A percentile compares a stretch with the other conserved stretches of the same genome.
phyloP scores from a whole-genome alignment of 495 filamentous ascomycete species.

The Tuber brumale region DNA sequence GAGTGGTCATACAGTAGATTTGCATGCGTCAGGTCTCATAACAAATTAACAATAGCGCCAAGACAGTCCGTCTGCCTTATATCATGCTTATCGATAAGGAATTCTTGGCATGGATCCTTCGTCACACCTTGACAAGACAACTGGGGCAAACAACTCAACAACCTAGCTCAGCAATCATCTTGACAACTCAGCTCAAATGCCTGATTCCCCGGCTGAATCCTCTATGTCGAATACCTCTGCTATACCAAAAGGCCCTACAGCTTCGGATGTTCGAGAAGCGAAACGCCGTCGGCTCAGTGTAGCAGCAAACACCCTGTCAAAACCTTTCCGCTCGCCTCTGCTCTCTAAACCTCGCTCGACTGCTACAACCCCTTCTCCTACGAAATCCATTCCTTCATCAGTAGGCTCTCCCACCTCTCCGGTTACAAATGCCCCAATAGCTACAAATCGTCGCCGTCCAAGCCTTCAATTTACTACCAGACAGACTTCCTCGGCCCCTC shows the following conservation, averaged over 20 bases:
- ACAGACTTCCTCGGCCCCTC: not conserved
- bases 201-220: not conserved
- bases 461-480: not conserved
- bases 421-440: not conserved
- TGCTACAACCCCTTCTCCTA: not conserved
- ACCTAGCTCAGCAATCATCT: not conserved
- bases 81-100: not conserved
- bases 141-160: not conserved
- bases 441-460: not conserved
- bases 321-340: conserved; percentile 34
- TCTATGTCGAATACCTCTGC: not conserved
- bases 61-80: not conserved
- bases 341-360: conserved; percentile 23
- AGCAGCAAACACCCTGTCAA: conserved; percentile 32
- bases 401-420: not conserved
- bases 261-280: conserved; percentile 15
- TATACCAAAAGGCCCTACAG: not conserved
- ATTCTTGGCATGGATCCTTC: not conserved
- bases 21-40: not conserved
- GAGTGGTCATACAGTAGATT: not conserved
- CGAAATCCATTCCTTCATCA: conserved; percentile 14
- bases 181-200: not conserved
- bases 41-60: not conserved
- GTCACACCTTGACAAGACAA: not conserved
- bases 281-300: conserved; percentile 32